A percentile compares a stretch with the other conserved stretches of the same genome.
Conservation (phyloP, 2,329 filamentous ascomycete genomes). For the Penicillium sp. region DNA sequence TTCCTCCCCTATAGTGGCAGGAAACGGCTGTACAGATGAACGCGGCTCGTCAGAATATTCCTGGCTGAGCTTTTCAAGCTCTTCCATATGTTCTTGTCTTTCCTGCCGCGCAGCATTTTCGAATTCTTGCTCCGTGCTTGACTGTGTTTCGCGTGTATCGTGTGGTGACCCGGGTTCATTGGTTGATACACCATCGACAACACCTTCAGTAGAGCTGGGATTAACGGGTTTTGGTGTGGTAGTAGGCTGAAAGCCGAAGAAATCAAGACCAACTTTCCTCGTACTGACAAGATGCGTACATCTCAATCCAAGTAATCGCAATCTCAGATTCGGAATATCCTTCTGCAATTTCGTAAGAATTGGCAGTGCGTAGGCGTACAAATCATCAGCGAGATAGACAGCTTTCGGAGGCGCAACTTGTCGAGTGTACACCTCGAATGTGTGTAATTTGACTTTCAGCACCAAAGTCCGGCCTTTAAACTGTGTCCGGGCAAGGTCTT, state of each 20-base stretch:
- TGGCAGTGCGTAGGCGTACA: slow-evolving; percentile 76
- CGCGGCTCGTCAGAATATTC: slow-evolving; percentile 28
- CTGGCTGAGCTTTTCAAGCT: slow-evolving; percentile 60
- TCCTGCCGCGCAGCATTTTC: slow-evolving; percentile 60
- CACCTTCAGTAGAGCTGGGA: neutral
- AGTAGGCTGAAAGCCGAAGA: slow-evolving; percentile 59
- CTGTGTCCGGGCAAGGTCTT: slow-evolving; percentile 72
- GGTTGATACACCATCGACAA: neutral
- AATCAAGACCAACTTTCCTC: slow-evolving; percentile 74
- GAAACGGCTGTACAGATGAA: neutral
- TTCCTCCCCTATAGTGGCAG: neutral
- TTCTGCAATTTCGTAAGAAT: slow-evolving; percentile 81
- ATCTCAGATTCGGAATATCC: slow-evolving; percentile 71
- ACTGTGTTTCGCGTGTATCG: slow-evolving; percentile 34
- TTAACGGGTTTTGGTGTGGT: slow-evolving; percentile 10
- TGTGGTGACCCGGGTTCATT: neutral
- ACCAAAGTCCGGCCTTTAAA: slow-evolving; percentile 89
- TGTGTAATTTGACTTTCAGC: slow-evolving; percentile 90
- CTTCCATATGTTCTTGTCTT: slow-evolving; percentile 57
- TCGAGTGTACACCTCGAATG: slow-evolving; percentile 83
- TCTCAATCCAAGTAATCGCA: slow-evolving; percentile 82
- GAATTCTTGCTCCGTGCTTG: slow-evolving; percentile 65
- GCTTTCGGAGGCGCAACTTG: slow-evolving; percentile 73
- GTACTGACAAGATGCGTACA: slow-evolving; percentile 84
- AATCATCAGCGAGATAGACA: slow-evolving; percentile 68